phyloP scores from a whole-genome alignment of 257 asterid genomes.

The Cruciata laevipes region DNA sequence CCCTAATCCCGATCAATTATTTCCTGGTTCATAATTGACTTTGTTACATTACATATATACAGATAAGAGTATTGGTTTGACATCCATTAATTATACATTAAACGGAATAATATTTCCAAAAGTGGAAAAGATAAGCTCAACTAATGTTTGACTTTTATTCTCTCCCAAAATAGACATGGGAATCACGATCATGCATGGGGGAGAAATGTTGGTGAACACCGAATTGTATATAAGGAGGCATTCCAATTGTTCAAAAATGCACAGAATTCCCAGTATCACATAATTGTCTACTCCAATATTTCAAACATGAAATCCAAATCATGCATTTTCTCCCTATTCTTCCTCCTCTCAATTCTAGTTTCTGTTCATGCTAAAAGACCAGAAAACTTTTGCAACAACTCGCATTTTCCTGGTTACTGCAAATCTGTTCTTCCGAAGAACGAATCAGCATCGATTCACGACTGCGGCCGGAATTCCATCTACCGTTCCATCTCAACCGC shows the following conservation, averaged over 20 bases:
- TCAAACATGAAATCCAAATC: not conserved
- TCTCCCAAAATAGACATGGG: not conserved
- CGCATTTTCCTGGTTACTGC: constrained; percentile 51
- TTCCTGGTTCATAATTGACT: not conserved
- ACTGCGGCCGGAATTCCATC: constrained; percentile 45
- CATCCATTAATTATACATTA: not conserved
- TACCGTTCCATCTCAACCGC: constrained; percentile 40
- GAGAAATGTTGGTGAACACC: not conserved
- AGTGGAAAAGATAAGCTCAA: not conserved
- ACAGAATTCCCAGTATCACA: not conserved
- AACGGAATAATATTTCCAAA: not conserved
- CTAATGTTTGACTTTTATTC: not conserved
- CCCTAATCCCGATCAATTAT: not conserved
- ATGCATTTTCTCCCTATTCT: not conserved
- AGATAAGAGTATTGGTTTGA: not conserved
- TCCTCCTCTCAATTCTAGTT: not conserved
- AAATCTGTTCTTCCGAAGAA: constrained; percentile 31
- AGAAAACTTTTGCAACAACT: constrained; percentile 34
- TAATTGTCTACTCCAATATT: not conserved
- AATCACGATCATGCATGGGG: not conserved
- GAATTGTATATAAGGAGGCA: not conserved
- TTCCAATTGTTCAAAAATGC: not conserved
- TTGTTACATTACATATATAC: not conserved
- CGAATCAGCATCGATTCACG: constrained; percentile 41
- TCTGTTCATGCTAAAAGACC: constrained; percentile 5